Evolutionary conservation across 805 yeast genomes (phyloP), one percentile per base, ranked within the genome.

Genomic region (Candida koratica): DNA sequence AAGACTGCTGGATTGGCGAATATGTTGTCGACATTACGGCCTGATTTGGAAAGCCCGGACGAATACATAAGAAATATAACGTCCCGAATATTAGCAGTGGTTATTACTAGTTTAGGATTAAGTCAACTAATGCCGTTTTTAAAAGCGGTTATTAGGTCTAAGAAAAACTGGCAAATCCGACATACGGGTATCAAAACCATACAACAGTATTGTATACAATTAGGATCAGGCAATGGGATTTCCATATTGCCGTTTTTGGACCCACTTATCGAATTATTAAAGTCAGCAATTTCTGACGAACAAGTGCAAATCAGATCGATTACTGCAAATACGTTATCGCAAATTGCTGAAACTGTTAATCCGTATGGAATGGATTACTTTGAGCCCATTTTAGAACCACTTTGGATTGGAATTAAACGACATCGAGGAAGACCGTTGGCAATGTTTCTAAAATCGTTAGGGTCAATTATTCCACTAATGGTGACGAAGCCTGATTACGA

Each of bases 341-440:
- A 81, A 1, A 57, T 90, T 22, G 97, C 97, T 0, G 89, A 84
- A 33, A 79, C 85, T 6, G 75, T 87, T 4, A 68, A 76, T 15
- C 97, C 97, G 0, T 86, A 83, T 58, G 98, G 97, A 30, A 82
- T 85, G 37, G 96, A 86, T 48, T 77, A 90, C 0, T 89, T 90
- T 54, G 94, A 88, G 48, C 59, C 61, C 0, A 68, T 80, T 0
- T 52, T 90, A 23, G 90, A 84, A 37, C 84, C 87, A 0, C 60
- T 86, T 5, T 88, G 96, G 95, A 59, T 64, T 8, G 96, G 95
- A 4, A 72, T 86, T 16, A 71, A 77, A 30, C 71, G 71, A 25
- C 93, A 84, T 44, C 67, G 95, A 43, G 97, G 97, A 4, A 75
- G 77, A 47, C 70, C 79, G 0, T 65, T 88, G 34, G 83, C 95